Evolutionary conservation across 192 early-diverging fungal species (phyloP).

Genomic region (Linnemannia elongata): DNA sequence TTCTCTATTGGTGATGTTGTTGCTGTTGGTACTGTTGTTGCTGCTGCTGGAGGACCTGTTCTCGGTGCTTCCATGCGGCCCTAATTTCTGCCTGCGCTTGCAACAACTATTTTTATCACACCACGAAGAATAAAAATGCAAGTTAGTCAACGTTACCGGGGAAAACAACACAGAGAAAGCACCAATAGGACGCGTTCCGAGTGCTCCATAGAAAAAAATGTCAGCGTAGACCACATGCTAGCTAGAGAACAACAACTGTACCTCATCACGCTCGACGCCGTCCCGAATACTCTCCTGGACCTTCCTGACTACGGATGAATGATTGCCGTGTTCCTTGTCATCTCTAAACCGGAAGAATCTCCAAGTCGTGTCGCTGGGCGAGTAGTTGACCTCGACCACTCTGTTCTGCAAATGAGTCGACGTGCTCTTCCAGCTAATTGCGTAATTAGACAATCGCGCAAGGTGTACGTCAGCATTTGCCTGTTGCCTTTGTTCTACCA

Average conservation of each 20-base stretch:
- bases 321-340: slow-evolving; percentile 85
- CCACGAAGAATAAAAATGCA: background rate
- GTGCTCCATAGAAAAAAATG: background rate
- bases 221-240: background rate
- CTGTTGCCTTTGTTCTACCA: background rate
- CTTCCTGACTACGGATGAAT: slow-evolving; percentile 67
- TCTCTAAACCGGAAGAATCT: slow-evolving; percentile 82
- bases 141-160: background rate
- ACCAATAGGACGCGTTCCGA: background rate
- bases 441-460: background rate
- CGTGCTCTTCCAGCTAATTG: slow-evolving; percentile 33
- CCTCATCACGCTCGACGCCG: slow-evolving; percentile 75
- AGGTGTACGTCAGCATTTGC: background rate
- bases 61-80: slow-evolving; percentile 53
- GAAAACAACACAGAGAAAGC: background rate
- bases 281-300: slow-evolving; percentile 81
- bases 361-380: slow-evolving; percentile 71
- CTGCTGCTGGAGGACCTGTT: background rate
- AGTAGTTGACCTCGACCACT: slow-evolving; percentile 75
- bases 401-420: slow-evolving; percentile 61
- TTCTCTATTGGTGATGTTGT: background rate
- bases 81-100: slow-evolving; percentile 43
- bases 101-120: slow-evolving; percentile 25
- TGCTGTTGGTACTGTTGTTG: slow-evolving; percentile 10
- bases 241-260: background rate